Percentiles rank a stretch among this genome's conserved stretches.
phyloP scores from a whole-genome alignment of 768 basidiomycete genomes.

The Trametes cinnabarina region DNA sequence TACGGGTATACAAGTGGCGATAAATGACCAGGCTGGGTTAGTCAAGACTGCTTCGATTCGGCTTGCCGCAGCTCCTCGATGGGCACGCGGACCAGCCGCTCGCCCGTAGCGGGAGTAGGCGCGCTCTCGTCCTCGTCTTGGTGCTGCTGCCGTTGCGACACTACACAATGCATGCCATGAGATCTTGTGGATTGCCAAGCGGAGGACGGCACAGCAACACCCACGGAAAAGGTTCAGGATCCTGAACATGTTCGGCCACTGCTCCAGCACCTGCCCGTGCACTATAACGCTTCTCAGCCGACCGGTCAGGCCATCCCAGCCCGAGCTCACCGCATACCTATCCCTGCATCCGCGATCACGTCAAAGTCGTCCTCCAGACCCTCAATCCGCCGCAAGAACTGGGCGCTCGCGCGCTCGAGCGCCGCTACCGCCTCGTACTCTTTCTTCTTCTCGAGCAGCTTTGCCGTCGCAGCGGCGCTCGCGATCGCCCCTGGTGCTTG shows the following conservation, averaged over 20 bases:
- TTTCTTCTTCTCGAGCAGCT: conserved; percentile 76
- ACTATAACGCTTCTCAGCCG: conserved; percentile 46
- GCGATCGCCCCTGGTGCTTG: conserved; percentile 42
- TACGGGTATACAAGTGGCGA: no score
- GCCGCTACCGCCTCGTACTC: conserved; percentile 75
- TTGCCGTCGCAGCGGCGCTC: conserved; percentile 49
- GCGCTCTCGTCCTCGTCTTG: conserved; percentile 18
- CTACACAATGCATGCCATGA: conserved; percentile 29
- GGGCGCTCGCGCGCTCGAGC: conserved; percentile 59
- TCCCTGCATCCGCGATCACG: conserved; percentile 74
- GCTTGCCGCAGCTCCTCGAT: conserved; percentile 57
- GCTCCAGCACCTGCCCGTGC: conserved; percentile 72
- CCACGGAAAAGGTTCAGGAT: conserved; percentile 67
- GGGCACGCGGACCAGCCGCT: conserved; percentile 71
- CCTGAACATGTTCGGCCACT: conserved; percentile 83
- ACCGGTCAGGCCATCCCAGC: background rate
- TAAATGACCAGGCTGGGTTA: no score
- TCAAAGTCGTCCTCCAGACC: conserved; percentile 70
- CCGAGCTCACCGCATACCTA: conserved; percentile 40
- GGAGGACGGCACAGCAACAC: conserved; percentile 22
- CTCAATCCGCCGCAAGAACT: conserved; percentile 67
- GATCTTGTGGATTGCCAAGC: background rate
- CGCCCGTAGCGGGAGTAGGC: conserved; percentile 38
- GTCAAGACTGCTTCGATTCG: conserved; percentile 12
- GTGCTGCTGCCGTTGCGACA: conserved; percentile 45